Evolutionary conservation across 2,329 filamentous ascomycete genomes (phyloP).

Genomic region (Aspergillus ruber): DNA sequence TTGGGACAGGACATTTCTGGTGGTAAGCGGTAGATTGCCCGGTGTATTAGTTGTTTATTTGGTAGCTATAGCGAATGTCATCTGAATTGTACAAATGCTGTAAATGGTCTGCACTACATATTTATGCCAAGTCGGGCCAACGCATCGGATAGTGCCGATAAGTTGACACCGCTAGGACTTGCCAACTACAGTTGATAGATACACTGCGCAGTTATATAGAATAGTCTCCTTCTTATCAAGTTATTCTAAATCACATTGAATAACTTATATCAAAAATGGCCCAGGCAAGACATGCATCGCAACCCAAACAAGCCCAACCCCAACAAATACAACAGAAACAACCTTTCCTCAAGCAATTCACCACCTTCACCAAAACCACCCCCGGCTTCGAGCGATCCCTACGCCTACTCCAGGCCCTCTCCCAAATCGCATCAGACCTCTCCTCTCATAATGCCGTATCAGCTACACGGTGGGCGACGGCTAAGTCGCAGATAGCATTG

Average conservation of each 20-base stretch:
- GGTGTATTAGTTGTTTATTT: not conserved
- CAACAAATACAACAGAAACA: not conserved
- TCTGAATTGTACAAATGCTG: too few relatives aligned
- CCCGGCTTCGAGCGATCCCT: constrained; percentile 34
- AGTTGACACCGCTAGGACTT: too few relatives aligned
- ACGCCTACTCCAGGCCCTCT: constrained; percentile 32
- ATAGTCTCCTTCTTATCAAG: too few relatives aligned
- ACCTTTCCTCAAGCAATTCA: constrained; percentile 17
- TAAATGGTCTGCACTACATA: not conserved
- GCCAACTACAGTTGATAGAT: too few relatives aligned
- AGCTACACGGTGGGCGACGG: constrained; percentile 29
- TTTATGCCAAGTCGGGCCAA: not conserved
- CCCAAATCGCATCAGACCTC: constrained; percentile 26
- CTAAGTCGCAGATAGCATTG: constrained; percentile 38
- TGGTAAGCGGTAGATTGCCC: constrained; percentile 41
- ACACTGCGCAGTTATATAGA: too few relatives aligned
- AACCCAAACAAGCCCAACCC: not conserved
- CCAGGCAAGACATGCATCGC: not conserved
- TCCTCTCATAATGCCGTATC: constrained; percentile 17
- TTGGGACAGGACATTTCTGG: constrained; percentile 74
- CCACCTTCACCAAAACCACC: constrained; percentile 25
- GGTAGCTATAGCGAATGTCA: not conserved
- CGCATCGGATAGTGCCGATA: not conserved
- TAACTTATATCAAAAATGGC: too few relatives aligned
- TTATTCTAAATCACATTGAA: too few relatives aligned